These are phyloP conservation scores for Alloteropsis semialata DNA, from an alignment of 176 grass and related monocot genomes.

Conservation along the genomic window DNA sequence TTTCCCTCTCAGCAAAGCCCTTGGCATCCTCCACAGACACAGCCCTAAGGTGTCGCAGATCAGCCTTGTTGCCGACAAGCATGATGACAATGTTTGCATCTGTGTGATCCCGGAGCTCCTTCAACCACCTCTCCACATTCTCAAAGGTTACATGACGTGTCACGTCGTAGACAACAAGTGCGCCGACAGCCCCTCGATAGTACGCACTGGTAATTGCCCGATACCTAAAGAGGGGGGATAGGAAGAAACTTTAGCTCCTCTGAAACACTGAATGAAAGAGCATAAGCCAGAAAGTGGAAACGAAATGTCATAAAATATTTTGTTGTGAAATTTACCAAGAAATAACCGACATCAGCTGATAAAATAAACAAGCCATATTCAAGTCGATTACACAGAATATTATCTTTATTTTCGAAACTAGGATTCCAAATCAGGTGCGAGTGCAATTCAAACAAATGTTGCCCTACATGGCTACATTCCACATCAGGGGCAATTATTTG, in stretches of 20 bases:
- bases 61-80: constrained; percentile 58
- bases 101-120: constrained; percentile 47
- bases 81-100: constrained; percentile 58
- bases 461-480: no score
- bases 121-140: constrained; percentile 58
- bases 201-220: constrained; percentile 54
- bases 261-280: no score
- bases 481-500: no score
- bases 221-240: constrained; percentile 26
- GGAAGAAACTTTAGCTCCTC: background rate
- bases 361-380: background rate
- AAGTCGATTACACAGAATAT: background rate
- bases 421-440: no score
- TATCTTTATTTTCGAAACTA: background rate
- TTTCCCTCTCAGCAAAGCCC: constrained; percentile 53
- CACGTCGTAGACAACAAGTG: constrained; percentile 49
- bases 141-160: constrained; percentile 56
- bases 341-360: background rate
- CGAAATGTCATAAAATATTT: background rate
- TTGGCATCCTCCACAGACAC: constrained; percentile 48
- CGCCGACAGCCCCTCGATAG: constrained; percentile 49
- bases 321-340: background rate
- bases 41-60: constrained; percentile 51
- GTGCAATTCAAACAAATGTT: no score
- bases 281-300: no score